A percentile compares a stretch with the other conserved stretches of the same genome.
Evolutionary conservation across 176 grass and related monocot genomes (phyloP).

Genomic region (Aechmea fasciata): DNA sequence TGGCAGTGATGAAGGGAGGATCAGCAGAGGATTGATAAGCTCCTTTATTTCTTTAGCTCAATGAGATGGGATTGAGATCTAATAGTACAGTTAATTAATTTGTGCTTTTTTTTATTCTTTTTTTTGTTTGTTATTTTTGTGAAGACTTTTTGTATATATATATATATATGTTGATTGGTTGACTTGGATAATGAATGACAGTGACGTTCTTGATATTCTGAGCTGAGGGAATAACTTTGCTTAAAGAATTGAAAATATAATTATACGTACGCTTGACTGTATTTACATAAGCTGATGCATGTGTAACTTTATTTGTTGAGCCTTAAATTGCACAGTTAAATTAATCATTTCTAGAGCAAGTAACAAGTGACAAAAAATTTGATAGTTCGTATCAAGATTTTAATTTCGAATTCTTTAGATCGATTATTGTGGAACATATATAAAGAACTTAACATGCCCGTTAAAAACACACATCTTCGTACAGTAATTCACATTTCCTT

Average conservation of each 20-base stretch:
- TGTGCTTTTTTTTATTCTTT: neutral
- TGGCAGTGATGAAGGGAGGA: constrained; percentile 1
- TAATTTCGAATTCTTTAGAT: too few species aligned
- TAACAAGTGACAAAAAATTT: too few species aligned
- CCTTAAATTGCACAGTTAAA: too few species aligned
- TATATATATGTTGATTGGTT: neutral
- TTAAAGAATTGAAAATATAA: neutral
- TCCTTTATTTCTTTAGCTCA: neutral
- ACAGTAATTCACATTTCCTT: too few species aligned
- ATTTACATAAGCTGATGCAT: too few species aligned
- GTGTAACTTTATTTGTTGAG: too few species aligned
- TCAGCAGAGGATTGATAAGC: neutral
- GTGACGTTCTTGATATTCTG: neutral
- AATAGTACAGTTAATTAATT: neutral
- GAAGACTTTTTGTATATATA: neutral
- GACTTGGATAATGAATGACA: neutral
- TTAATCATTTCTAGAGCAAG: too few species aligned
- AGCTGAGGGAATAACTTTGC: neutral
- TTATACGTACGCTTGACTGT: neutral
- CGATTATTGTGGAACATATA: too few species aligned
- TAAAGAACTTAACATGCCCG: too few species aligned
- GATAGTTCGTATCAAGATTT: too few species aligned
- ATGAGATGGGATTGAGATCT: neutral
- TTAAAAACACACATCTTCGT: too few species aligned
- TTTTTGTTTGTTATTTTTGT: neutral